phyloP scores from a whole-genome alignment of 805 yeast genomes.

The Starmerella roubikii region DNA sequence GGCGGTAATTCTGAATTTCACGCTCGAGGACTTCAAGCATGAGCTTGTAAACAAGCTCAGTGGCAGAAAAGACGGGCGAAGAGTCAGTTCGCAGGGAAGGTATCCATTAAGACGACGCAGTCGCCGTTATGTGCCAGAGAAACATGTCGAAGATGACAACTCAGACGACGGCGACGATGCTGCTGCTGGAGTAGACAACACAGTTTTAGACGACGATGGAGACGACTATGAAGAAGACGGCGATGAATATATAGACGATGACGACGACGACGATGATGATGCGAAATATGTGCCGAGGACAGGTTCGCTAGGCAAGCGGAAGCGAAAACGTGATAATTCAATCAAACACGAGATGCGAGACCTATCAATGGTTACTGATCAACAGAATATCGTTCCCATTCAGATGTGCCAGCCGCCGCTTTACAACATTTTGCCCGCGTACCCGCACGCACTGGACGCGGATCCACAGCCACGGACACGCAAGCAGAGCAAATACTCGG shows the following conservation, averaged over 20 bases:
- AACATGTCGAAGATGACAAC: not conserved
- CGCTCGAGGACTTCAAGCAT: not conserved
- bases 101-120: not conserved
- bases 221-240: not conserved
- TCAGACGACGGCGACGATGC: not conserved
- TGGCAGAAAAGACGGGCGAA: too few species aligned
- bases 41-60: not conserved
- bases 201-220: not conserved
- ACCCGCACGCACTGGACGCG: conserved; percentile 33
- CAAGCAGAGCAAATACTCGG: conserved; percentile 54
- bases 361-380: not conserved
- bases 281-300: conserved; percentile 9
- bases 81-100: too few species aligned
- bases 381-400: conserved; percentile 13
- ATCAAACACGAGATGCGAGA: too few species aligned
- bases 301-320: too few species aligned
- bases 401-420: conserved; percentile 40
- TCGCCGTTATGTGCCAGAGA: not conserved
- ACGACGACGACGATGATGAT: conserved; percentile 7
- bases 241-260: not conserved
- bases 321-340: not conserved
- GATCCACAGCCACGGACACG: conserved; percentile 38
- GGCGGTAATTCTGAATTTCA: conserved; percentile 10
- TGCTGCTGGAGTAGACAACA: not conserved
- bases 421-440: conserved; percentile 28